phyloP scores from a whole-genome alignment of 805 yeast species.

The Lipomyces kockii region DNA sequence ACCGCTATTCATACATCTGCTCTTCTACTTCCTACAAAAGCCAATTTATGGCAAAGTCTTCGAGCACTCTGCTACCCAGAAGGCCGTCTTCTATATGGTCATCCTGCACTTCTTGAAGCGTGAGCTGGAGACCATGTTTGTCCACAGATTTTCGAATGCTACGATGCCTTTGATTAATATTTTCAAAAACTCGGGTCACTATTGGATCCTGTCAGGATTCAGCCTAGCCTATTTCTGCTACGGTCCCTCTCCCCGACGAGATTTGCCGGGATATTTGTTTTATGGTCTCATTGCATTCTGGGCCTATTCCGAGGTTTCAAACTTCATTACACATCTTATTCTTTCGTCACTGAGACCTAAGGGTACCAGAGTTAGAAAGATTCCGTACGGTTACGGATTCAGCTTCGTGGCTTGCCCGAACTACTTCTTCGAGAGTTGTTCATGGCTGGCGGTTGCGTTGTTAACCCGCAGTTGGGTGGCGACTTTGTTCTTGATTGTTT shows the following conservation, averaged over 20 bases:
- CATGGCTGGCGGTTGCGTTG: slow-evolving; percentile 73
- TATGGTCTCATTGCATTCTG: slow-evolving; percentile 19
- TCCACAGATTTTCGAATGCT: slow-evolving; percentile 82
- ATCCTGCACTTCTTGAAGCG: slow-evolving; percentile 83
- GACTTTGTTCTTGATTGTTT: slow-evolving; percentile 70
- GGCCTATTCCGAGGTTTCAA: slow-evolving; percentile 68
- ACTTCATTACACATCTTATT: slow-evolving; percentile 70
- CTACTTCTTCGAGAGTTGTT: slow-evolving; percentile 81
- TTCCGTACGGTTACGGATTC: slow-evolving; percentile 87
- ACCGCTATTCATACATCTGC: slow-evolving; percentile 79
- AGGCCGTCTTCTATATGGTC: slow-evolving; percentile 56
- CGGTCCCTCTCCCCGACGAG: slow-evolving; percentile 44
- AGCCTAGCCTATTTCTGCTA: slow-evolving; percentile 57
- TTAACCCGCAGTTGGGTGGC: slow-evolving; percentile 67
- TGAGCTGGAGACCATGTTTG: slow-evolving; percentile 81
- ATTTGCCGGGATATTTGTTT: slow-evolving; percentile 10
- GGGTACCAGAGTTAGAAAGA: slow-evolving; percentile 54
- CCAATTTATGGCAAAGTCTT: slow-evolving; percentile 45
- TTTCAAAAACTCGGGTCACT: slow-evolving; percentile 87
- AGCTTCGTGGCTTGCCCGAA: slow-evolving; percentile 84
- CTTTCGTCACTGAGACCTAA: slow-evolving; percentile 52
- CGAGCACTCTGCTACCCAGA: slow-evolving; percentile 58
- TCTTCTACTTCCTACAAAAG: slow-evolving; percentile 58
- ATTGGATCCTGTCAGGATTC: slow-evolving; percentile 90
- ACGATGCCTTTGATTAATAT: slow-evolving; percentile 92